Base-by-base conservation (phyloP, 1,139 yeast genomes). In the Suhomyces terraborum region DNA sequence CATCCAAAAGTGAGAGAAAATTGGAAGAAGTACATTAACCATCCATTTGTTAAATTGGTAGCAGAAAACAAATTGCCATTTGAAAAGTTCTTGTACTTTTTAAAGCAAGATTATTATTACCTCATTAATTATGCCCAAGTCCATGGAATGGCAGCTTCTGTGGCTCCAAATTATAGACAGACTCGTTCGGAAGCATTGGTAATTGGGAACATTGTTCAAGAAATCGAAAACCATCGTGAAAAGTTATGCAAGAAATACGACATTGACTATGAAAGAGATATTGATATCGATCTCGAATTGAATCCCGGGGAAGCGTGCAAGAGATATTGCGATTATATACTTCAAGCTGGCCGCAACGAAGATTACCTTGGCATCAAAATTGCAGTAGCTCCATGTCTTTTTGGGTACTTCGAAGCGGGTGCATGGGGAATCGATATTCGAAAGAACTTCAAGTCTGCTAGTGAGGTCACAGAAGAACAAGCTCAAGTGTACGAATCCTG, bases 321-420 rank as follows among this genome's bases (percentile, higher is more conserved):
- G 17, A 74, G 73, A 1, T 87, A 87, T 56, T 77, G 87, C 28
- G 66, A 82, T 32, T 85, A 80, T 50, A 66, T 87, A 43, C 56
- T 73, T 32, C 70, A 76, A 26, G 63, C 82, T 7, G 84, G 84
- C 2, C 62, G 66, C 24, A 64, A 60, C 30, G 72, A 70, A 28
- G 84, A 82, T 55, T 84, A 82, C 75, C 60, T 82, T 27, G 86
- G 83, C 18, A 73, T 84, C 37, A 78, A 79, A 46, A 75, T 82
- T 6, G 87, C 94, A 0, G 62, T 86, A 38, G 77, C 89, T 2
- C 95, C 96, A 0, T 87, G 95, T 59, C 64, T 85, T 32, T 77
- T 82, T 56, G 96, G 95, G 1, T 85, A 84, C 58, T 76, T 76
- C 27, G 75, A 78, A 42, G 82, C 86, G 0, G 76, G 68, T 0